Base-by-base conservation (phyloP, 2,329 filamentous ascomycete species). In the Calycina herbarum region DNA sequence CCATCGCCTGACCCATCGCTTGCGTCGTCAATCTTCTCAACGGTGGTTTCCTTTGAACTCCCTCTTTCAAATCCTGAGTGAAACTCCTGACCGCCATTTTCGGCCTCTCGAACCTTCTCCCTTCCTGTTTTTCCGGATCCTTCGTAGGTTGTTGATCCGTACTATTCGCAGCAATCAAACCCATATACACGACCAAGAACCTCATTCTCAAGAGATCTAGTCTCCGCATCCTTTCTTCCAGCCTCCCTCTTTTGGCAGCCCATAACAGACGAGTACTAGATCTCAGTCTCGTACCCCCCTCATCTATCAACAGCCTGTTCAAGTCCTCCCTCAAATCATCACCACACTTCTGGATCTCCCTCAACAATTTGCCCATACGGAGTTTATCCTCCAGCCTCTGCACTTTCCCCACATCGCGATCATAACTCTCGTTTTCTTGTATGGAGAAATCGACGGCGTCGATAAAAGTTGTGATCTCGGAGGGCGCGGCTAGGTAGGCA, bases 181-280 rank as follows among this genome's bases (percentile, higher is more conserved):
- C 84, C 84, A 89, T 85, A 75, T 87, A 88, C 45, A 87, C 81
- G 42, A 88, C 85, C 38, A 89, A 77, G 73, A 89, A 89, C 67
- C 86, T 83, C 85, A 87, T 88, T 73, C 86, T 82, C 73, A 89
- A 75, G 71, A 88, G 76, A 70, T 89, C 87, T 51, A 89, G 78
- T 58, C 86, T 80, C 64, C 84, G 81, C 63, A 89, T 78, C 61
- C 84, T 82, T 69, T 86, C 85, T 74, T 87, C 84, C 60, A 89
- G 77, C 61, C 80, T 79, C 61, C 75, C 76, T 70, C 84, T 82
- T 73, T 83, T 83, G 65, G 78, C 78, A 3, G 83, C 85, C 87
- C 87, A 89, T 31, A 88, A 77, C 1, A 89, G 67, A 61, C 86
- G 80, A 29, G 85, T 81, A 65, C 77, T 76, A 10, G 77, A 79